Conservation (phyloP, 129 eudicot species). For the Apium graveolens region DNA sequence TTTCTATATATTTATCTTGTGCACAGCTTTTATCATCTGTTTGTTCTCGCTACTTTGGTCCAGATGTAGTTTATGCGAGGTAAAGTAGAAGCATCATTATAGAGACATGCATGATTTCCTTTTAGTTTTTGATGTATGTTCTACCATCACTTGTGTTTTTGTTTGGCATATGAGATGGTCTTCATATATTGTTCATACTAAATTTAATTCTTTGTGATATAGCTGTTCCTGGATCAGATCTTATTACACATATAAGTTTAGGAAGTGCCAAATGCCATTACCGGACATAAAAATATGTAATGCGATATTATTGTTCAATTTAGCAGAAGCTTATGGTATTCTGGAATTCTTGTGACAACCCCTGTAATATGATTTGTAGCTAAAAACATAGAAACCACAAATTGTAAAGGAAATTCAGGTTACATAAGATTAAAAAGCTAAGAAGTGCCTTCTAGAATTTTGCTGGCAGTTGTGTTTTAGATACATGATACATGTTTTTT, state of each 20-base stretch:
- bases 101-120: neutral
- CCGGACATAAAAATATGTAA: neutral
- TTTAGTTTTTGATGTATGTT: neutral
- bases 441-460: neutral
- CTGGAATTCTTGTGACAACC: neutral
- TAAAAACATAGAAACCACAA: neutral
- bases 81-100: neutral
- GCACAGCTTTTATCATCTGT: neutral
- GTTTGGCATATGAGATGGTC: neutral
- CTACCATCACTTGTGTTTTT: neutral
- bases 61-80: neutral
- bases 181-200: neutral
- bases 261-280: neutral
- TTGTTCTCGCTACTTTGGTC: neutral
- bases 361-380: neutral
- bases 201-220: neutral
- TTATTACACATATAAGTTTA: neutral
- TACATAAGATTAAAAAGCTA: neutral
- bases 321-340: neutral
- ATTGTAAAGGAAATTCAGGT: neutral
- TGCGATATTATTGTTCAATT: neutral
- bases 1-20: neutral
- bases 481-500: too few relatives aligned
- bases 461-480: neutral
- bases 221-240: neutral